A percentile compares a stretch with the other conserved stretches of the same genome.
Conservation (phyloP, 768 basidiomycete genomes). For the Pleurotus sapidus region DNA sequence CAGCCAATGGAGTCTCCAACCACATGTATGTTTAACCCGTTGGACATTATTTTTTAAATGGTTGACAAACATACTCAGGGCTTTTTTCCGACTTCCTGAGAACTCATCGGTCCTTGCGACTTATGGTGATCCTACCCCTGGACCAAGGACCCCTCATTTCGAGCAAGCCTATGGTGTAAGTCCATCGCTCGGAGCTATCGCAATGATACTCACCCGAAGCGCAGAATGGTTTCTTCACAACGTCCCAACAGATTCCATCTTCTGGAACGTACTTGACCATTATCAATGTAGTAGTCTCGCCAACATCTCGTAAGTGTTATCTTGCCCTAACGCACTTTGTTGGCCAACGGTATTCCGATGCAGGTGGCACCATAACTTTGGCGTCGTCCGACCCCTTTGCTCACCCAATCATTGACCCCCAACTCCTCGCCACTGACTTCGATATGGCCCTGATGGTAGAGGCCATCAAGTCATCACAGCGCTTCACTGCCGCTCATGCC, state of each 20-base stretch:
- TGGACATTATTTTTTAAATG: background rate
- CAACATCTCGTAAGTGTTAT: slow-evolving; percentile 29
- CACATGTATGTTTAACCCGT: slow-evolving; percentile 14
- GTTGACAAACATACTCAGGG: slow-evolving; percentile 2
- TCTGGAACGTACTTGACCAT: slow-evolving; percentile 29
- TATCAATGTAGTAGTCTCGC: slow-evolving; percentile 25
- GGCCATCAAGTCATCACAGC: slow-evolving; percentile 18
- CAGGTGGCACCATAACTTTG: slow-evolving; percentile 23
- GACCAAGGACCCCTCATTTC: slow-evolving; percentile 30
- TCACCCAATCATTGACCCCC: slow-evolving; percentile 24
- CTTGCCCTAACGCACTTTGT: background rate
- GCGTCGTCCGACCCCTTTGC: slow-evolving; percentile 22
- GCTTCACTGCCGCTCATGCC: slow-evolving; percentile 21
- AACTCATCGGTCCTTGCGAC: slow-evolving; percentile 25
- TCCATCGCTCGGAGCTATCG: too few species aligned
- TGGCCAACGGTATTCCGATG: background rate
- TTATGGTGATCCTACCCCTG: slow-evolving; percentile 31
- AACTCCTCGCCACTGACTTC: slow-evolving; percentile 14
- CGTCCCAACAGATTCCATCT: slow-evolving; percentile 14
- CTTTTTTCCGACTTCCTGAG: slow-evolving; percentile 20
- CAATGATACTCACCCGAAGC: background rate
- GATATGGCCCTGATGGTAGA: slow-evolving; percentile 25
- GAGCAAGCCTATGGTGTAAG: slow-evolving; percentile 31
- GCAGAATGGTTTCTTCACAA: slow-evolving; percentile 6
- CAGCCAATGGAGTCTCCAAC: slow-evolving; percentile 4